Evolutionary conservation across 2,329 filamentous ascomycete genomes (phyloP), one percentile per base, ranked within the genome.

Genomic region (Boeremia lycopersici): DNA sequence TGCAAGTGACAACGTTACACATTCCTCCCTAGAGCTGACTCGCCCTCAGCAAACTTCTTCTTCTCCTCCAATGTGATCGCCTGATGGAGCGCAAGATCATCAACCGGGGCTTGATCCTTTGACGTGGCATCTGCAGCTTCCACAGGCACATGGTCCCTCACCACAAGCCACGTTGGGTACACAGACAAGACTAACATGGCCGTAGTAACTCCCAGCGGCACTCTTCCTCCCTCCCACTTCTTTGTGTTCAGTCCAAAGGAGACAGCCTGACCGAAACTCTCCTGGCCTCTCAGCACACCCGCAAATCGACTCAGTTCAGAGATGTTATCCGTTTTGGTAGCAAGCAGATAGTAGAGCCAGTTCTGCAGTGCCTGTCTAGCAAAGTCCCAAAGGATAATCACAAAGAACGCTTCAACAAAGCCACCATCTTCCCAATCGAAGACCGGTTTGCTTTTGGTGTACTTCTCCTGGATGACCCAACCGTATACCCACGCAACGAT

Each of bases 291-390:
- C 4, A 80, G 59, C 15, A 79, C 75, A 40, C 77, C 78, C 6
- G 76, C 74, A 13, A 77, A 74, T 1, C 78, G 73, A 39, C 61
- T 65, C 15, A 82, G 67, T 57, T 85, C 81, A 0, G 81, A 81
- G 53, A 84, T 83, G 44, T 84, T 83, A 47, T 84, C 79, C 0
- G 81, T 84, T 72, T 79, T 84, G 5, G 78, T 82, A 0, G 81
- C 79, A 1, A 85, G 70, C 15, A 85, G 70, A 59, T 84, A 84
- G 57, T 84, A 84, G 0, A 84, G 72, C 80, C 80, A 84, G 48
- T 83, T 84, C 63, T 84, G 82, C 17, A 83, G 64, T 0, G 79
- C 73, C 61, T 85, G 82, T 2, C 80, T 74, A 2, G 81, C 72
- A 58, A 84, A 83, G 64, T 76, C 69, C 81, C 79, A 82, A 0